Conservation (phyloP, 1,284 basidiomycete genomes). For the Peniophora sp. region DNA sequence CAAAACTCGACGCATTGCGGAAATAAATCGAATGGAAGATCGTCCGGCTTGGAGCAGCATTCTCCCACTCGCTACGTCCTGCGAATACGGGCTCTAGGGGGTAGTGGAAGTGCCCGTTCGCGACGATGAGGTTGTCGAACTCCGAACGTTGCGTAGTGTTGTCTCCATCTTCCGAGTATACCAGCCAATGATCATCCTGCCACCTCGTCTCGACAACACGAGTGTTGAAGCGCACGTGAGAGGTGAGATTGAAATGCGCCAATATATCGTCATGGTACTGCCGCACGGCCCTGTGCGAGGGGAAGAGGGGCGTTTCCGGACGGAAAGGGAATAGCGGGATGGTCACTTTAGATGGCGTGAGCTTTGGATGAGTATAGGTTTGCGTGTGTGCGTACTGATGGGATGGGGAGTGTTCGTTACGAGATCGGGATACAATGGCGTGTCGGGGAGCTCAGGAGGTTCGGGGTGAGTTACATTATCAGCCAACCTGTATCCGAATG, state of each 20-base stretch:
- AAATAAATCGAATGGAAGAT: conserved; percentile 50
- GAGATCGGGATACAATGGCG: conserved; percentile 46
- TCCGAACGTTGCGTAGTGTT: conserved; percentile 8
- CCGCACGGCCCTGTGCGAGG: conserved; percentile 36
- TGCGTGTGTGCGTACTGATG: conserved; percentile 15
- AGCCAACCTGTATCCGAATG: conserved; percentile 26
- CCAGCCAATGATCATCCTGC: conserved; percentile 24
- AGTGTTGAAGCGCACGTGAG: conserved; percentile 35
- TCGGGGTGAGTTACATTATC: conserved; percentile 27
- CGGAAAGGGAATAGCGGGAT: conserved; percentile 45
- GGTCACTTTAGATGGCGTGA: conserved; percentile 27
- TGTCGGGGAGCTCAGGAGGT: conserved; percentile 42
- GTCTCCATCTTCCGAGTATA: conserved; percentile 10
- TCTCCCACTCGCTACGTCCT: conserved; percentile 39
- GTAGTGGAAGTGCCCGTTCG: conserved; percentile 46
- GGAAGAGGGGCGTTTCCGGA: conserved; percentile 39
- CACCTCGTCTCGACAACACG: conserved; percentile 31
- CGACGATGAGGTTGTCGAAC: conserved; percentile 48
- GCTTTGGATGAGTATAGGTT: not conserved
- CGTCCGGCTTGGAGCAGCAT: conserved; percentile 22
- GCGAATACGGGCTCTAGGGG: conserved; percentile 36
- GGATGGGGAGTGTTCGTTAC: conserved; percentile 48
- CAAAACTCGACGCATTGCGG: conserved; percentile 36
- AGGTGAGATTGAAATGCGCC: conserved; percentile 27
- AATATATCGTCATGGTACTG: conserved; percentile 39